A percentile compares a stretch with the other conserved stretches of the same genome.
These are phyloP conservation scores for Falciphora oryzae DNA, from an alignment of 2,329 filamentous ascomycete genomes.

Conservation along the genomic window DNA sequence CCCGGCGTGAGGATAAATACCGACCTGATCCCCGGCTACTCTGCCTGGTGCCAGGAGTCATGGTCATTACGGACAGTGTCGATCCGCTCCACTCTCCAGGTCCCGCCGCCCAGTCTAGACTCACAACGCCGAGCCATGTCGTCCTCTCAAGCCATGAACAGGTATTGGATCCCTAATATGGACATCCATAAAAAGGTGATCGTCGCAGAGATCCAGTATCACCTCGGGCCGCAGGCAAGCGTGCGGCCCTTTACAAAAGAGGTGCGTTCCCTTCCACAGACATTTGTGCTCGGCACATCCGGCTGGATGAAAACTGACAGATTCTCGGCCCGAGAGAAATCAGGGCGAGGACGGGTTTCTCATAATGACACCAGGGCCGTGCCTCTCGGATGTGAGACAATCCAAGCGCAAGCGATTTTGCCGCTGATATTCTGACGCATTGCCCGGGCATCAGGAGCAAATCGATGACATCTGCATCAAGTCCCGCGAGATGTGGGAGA, in stretches of 20 bases:
- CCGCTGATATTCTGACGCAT: slow-evolving; percentile 1
- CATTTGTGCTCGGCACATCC: slow-evolving; percentile 16
- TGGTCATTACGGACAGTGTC: neutral
- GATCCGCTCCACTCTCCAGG: neutral
- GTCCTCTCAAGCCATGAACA: slow-evolving; percentile 40
- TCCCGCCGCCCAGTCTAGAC: neutral
- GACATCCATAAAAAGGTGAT: slow-evolving; percentile 58
- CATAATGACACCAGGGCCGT: slow-evolving; percentile 51
- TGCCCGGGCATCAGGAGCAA: slow-evolving; percentile 43
- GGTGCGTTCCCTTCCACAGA: slow-evolving; percentile 30
- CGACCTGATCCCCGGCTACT: neutral
- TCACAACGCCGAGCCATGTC: slow-evolving; percentile 23
- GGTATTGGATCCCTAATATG: slow-evolving; percentile 54
- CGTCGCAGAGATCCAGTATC: slow-evolving; percentile 51
- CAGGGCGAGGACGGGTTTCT: slow-evolving; percentile 58
- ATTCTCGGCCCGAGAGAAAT: slow-evolving; percentile 10
- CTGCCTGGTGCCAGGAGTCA: neutral
- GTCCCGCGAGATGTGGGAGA: slow-evolving; percentile 53
- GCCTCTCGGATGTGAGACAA: slow-evolving; percentile 51
- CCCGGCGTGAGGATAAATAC: neutral
- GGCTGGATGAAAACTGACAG: slow-evolving; percentile 12
- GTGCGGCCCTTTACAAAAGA: slow-evolving; percentile 51
- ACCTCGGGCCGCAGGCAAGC: slow-evolving; percentile 52
- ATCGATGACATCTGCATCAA: slow-evolving; percentile 58
- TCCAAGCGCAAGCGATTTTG: neutral